Evolutionary conservation across 192 early-diverging fungal genomes (phyloP), one percentile per base, ranked within the genome.

Genomic region (Gorgonomyces haynaldii): DNA sequence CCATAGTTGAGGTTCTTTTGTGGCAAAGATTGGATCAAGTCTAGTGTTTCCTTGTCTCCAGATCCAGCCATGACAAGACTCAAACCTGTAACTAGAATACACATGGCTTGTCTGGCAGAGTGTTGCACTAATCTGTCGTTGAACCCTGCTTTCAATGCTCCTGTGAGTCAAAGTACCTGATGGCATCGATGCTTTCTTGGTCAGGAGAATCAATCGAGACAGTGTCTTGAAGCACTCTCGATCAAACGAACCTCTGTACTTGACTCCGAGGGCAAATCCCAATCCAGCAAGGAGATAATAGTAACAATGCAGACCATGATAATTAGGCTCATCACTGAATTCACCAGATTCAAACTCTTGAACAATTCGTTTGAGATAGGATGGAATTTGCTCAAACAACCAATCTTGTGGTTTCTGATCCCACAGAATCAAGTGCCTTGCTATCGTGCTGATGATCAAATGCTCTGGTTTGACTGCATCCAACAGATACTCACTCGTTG

Each of bases 41-140:
- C 52, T 28, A 86, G 61, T 2, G 80, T 56, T 7, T 76, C 71
- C 8, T 81, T 44, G 48, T 87, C 63, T 2, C 89, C 90, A 4
- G 79, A 81, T 21, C 91, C 92, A 5, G 88, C 85, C 60, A 88
- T 72, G 0, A 96, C 76, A 40, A 88, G 70, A 1, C 81, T 70
- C 0, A 76, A 57, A 3, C 80, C 66, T 1, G 76, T 60, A 2
- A 73, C 54, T 3, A 83, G 27, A 31, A 15, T 47, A 17, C 24
- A 23, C 49, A 51, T 45, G 16, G 23, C 21, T 12, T 15, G 13
- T 22, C 19, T 6, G 15, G 22, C 34, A 49, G 36, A 19, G 5
- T 42, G 15, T 31, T 44, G n/a, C 4, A 32, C 16, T 44, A 44
- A 15, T 44, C 19, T 30, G 6, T 16, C 42, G 6, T 10, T 6